Evolutionary conservation across 2,329 filamentous ascomycete species (phyloP).

Genomic region (Xylaria sp.): DNA sequence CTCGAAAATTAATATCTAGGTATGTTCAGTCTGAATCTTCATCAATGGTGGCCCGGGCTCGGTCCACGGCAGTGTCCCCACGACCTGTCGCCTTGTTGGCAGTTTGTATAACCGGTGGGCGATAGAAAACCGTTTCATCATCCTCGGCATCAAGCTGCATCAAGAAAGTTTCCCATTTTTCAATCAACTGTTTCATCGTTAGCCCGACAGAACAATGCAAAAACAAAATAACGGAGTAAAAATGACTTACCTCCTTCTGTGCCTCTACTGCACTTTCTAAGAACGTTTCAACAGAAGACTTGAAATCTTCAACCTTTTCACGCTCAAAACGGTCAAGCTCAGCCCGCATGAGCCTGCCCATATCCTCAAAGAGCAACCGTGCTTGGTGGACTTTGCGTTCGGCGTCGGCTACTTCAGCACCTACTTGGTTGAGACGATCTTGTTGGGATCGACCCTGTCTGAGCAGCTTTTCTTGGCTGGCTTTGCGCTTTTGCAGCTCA

Average conservation of each 20-base stretch:
- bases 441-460: conserved; percentile 95
- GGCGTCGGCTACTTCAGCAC: conserved; percentile 92
- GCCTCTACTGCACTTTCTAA: conserved; percentile 96
- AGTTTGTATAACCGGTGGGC: conserved; percentile 67
- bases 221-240: conserved; percentile 1
- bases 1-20: conserved; percentile 24
- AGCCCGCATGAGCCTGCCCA: conserved; percentile 90
- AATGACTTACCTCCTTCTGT: conserved; percentile 90
- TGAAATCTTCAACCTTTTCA: conserved; percentile 99
- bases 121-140: conserved; percentile 76
- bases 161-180: conserved; percentile 98
- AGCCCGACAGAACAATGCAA: conserved; percentile 21
- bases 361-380: conserved; percentile 91
- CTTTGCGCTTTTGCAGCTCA: conserved; percentile 89
- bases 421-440: conserved; percentile 90
- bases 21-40: conserved; percentile 66
- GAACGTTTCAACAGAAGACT: conserved; percentile 97
- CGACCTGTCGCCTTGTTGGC: conserved; percentile 58
- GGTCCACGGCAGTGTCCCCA: conserved; percentile 69
- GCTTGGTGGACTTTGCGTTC: conserved; percentile 94
- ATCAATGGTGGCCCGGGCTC: conserved; percentile 68
- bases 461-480: conserved; percentile 92
- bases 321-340: conserved; percentile 94
- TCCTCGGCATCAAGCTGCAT: conserved; percentile 96
- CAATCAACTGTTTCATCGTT: conserved; percentile 64